Percentiles rank a stretch among this genome's conserved stretches.
Evolutionary conservation across 345 rosid genomes (phyloP).

Genomic region (Salix suchowensis): DNA sequence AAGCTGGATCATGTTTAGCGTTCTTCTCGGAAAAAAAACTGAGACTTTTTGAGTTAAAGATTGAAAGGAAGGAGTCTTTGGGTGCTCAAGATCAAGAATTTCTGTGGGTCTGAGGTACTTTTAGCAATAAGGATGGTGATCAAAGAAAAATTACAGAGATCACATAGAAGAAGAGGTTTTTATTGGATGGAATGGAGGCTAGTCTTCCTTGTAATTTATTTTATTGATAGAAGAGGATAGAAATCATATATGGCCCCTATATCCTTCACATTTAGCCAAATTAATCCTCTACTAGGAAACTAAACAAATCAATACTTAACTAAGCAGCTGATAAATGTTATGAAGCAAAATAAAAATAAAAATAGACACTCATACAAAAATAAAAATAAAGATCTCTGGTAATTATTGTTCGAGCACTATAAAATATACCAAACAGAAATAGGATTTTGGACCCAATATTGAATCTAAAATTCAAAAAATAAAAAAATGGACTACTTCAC

Average conservation of each 20-base stretch:
- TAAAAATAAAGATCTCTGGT: no score
- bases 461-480: no score
- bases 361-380: no score
- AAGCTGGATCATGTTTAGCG: constrained; percentile 24
- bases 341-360: no score
- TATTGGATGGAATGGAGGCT: not conserved
- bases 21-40: not conserved
- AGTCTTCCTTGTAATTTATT: not conserved
- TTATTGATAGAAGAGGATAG: not conserved
- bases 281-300: not conserved
- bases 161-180: not conserved
- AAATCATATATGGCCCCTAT: not conserved
- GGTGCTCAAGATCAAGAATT: not conserved
- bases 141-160: not conserved
- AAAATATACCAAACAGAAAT: no score
- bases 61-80: not conserved
- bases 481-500: no score
- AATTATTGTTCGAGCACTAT: no score
- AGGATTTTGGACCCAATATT: no score
- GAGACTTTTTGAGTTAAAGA: no score
- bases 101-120: not conserved
- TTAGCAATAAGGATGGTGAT: not conserved
- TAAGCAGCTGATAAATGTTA: no score
- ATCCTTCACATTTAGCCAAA: not conserved
- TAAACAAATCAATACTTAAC: no score